Base-by-base conservation (phyloP, 495 filamentous ascomycete species). In the Penicillium egyptiacum region DNA sequence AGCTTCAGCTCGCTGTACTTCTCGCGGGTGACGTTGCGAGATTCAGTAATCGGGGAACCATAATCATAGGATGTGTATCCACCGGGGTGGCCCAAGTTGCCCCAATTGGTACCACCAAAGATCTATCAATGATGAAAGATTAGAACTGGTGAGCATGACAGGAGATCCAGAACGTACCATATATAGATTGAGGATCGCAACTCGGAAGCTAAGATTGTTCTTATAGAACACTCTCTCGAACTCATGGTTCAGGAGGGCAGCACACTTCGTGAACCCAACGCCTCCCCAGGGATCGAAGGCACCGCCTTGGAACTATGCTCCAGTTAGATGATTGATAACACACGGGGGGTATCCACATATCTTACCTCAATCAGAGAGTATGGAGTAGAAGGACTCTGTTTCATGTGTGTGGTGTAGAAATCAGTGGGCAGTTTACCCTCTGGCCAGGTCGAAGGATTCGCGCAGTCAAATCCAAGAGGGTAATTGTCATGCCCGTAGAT, bases 31-130 rank as follows among this genome's bases (percentile, higher is more conserved):
- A 92, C 68, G 11, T 78, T 80, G 8, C 87, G 81, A 43, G 86
- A 82, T 67, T 94, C 90, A 3, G 78, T 76, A 33, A 93, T 88
- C 4, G 77, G 75, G 31, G 86, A 81, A 37, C 81, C 85, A 60
- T 89, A 91, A 60, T 91, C 86, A 61, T 91, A 91, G 3, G 81
- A 86, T 2, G 88, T 89, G 63, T 90, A 91, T 14, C 86, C 86
- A 16, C 83, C 84, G 3, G 87, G 80, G 59, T 88, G 80, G 1
- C 88, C 88, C 28, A 92, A 68, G 61, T 92, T 92, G 12, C 89
- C 90, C 90, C 89, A 93, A 68, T 93, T 94, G 2, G 88, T 89
- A n/a, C 87, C 88, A 33, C 88, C 88, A 43, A 77, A 87, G 1
- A 75, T 83, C 83, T 86, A 35, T 31, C 37, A 35, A 25, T 22